Base-by-base conservation (phyloP, 345 rosid genomes). In the Geranium brycei region DNA sequence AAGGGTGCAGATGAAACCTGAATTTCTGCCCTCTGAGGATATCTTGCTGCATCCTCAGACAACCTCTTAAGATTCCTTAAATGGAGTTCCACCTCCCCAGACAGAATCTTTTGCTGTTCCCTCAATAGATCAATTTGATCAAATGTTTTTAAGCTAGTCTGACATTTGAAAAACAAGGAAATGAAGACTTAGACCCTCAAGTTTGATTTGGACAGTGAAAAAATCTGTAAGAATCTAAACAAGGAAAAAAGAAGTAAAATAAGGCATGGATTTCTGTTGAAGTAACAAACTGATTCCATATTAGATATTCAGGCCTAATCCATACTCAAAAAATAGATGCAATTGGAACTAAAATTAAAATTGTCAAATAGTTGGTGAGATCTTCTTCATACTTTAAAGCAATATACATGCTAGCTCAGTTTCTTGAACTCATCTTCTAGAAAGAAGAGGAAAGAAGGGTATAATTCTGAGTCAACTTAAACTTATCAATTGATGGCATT, bases 91-190 rank as follows among this genome's bases (percentile, higher is more conserved):
- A 80, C 87, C 73, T 84, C 99, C 57, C 95, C 99, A 5, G 87
- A 81, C 75, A 93, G 76, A 76, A 90, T 85, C 77, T 93, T 90
- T 71, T 83, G 96, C 61, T 93, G 97, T 77, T 90, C 97, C 84
- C 89, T 83, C 70, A 90, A 73, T 60, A 93, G 95, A 72, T 90
- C 92, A 63, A 90, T 73, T 76, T 88, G 95, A 74, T 90, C 95
- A 51, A 79, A 76, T 69, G 92, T 77, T 79, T 82, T 85, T 76
- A 76, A 79, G 83, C 89, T 82, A 63, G 84, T 76, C 97, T 90
- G 78, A 18, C 66, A 77, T 73, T 67, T 80, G 75, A 57, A 6
- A 61, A 66, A 41, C 51, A 19, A 38, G 4, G 17, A 31, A 23
- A 51, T 30, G 55, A 66, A n/a, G 71, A 71, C 11, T 28, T 23